Conservation (phyloP, 1,284 basidiomycete species). For the Schizopora paradoxa region DNA sequence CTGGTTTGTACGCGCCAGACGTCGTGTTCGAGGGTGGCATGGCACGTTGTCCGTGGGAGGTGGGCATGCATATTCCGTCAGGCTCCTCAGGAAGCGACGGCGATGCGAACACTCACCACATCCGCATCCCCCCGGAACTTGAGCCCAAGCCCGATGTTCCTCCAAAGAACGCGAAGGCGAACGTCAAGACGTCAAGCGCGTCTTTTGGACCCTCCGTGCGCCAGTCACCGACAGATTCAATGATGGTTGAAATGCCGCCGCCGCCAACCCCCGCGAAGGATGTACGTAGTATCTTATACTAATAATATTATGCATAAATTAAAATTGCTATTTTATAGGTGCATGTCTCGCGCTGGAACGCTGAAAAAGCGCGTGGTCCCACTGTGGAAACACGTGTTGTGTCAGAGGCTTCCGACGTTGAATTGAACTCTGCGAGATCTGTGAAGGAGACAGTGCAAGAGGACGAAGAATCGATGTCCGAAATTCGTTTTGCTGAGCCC, state of each 20-base stretch:
- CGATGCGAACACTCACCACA: constrained; percentile 9
- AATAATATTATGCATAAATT: no score
- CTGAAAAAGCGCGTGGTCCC: constrained; percentile 10
- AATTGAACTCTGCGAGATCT: no score
- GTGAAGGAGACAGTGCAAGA: no score
- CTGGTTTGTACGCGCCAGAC: constrained; percentile 49
- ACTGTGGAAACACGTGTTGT: no score
- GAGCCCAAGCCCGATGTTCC: constrained; percentile 4
- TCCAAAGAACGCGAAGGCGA: not conserved
- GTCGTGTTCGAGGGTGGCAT: constrained; percentile 77
- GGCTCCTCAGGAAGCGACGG: constrained; percentile 14
- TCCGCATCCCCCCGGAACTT: constrained; percentile 12
- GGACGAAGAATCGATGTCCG: constrained; percentile 12
- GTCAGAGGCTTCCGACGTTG: no score
- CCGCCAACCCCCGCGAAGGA: constrained; percentile 14
- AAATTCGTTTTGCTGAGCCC: constrained; percentile 15
- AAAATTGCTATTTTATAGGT: no score
- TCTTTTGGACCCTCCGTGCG: constrained; percentile 12
- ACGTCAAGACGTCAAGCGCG: constrained; percentile 11
- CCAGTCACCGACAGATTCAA: constrained; percentile 12
- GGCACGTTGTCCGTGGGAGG: constrained; percentile 77
- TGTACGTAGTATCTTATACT: constrained; percentile 6
- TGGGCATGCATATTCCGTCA: constrained; percentile 41
- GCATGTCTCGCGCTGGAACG: constrained; percentile 14
- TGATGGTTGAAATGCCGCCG: constrained; percentile 13